Evolutionary conservation across 2,329 filamentous ascomycete genomes (phyloP), one percentile per base, ranked within the genome.

Genomic region (Nemania sp.): DNA sequence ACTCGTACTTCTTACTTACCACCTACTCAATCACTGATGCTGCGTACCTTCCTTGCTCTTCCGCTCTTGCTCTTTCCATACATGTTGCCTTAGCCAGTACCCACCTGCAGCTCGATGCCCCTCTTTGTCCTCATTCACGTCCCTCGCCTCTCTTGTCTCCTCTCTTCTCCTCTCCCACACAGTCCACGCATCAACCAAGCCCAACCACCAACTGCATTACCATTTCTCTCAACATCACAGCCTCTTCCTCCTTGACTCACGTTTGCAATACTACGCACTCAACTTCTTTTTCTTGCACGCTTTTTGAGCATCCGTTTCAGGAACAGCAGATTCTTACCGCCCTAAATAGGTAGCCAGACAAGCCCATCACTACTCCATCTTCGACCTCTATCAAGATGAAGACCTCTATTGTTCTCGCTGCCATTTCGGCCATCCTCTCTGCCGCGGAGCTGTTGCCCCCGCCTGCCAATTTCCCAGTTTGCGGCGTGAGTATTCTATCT

Each of bases 401-500:
- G 80, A 75, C 76, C 57, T 70, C 75, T 59, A 64, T 79, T 67
- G 67, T 82, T 67, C 69, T 80, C 63, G 66, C 80, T 68, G 76
- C 76, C 71, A 70, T 77, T 65, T 69, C 80, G 57, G 76, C 76
- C 64, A 74, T 77, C 49, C 69, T 77, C 42, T 76, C 70, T 62
- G 73, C 73, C 17, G 80, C 77, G 42, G 80, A 83, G 70, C 69
- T 75, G 63, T 53, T 75, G 48, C 68, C 71, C 57, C 73, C 74
- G 5, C 54, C 72, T 59, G 72, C 35, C n/a, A 56, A 74, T 57
- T 79, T 85, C 52, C 78, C 82, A 35, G 59, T 70, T 17, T 87
- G 84, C 68, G 83, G 79, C 73, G 84, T 86, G 81, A 79, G 83
- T 6, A 17, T 18, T 50, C 25, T 25, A 32, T 54, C 39, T 56